Evolutionary conservation across 2,329 filamentous ascomycete genomes (phyloP).

Genomic region (Fusarium odoratissimum): DNA sequence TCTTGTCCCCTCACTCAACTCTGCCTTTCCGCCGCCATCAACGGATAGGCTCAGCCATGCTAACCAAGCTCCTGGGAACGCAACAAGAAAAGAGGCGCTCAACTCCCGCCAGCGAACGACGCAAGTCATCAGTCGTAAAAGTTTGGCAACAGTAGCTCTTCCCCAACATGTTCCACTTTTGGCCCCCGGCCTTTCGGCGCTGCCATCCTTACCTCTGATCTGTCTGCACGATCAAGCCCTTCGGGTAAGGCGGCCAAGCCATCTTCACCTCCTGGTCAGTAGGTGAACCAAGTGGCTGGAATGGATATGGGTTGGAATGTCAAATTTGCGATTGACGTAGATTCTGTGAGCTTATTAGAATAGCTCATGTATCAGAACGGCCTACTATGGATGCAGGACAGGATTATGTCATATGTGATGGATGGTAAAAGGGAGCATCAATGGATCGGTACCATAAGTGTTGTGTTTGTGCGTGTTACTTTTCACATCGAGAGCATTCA

Average conservation of each 20-base stretch:
- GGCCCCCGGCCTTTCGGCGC: constrained; percentile 10
- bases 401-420: neutral
- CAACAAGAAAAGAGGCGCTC: constrained; percentile 44
- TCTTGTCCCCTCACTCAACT: constrained; percentile 30
- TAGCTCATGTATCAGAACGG: neutral
- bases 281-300: constrained; percentile 39
- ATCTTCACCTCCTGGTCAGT: constrained; percentile 26
- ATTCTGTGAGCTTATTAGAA: constrained; percentile 9
- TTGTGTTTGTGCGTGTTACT: neutral
- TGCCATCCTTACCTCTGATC: constrained; percentile 22
- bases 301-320: constrained; percentile 40
- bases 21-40: constrained; percentile 47
- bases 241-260: constrained; percentile 38
- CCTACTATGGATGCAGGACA: neutral
- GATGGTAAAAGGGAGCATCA: neutral
- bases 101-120: constrained; percentile 40
- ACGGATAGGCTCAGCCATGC: constrained; percentile 51
- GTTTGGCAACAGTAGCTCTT: constrained; percentile 34
- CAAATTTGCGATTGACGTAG: constrained; percentile 17
- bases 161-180: constrained; percentile 23
- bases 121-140: constrained; percentile 35
- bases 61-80: constrained; percentile 49
- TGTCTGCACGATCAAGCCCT: constrained; percentile 29
- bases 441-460: neutral
- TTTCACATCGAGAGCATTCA: neutral